phyloP scores from a whole-genome alignment of 2,329 filamentous ascomycete genomes.

The Fusarium torreyae region DNA sequence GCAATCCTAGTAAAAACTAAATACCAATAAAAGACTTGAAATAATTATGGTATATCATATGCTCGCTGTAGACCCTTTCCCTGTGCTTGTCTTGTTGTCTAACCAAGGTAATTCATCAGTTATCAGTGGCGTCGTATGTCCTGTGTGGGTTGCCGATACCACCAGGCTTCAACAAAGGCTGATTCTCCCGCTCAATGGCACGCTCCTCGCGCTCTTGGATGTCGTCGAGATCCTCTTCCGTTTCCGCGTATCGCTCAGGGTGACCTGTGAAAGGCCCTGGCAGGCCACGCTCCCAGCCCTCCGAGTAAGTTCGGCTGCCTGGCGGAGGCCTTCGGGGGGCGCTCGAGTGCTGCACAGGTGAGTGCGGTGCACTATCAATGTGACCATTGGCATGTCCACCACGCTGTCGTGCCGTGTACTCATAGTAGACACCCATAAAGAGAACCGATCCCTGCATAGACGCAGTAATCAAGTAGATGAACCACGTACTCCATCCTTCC shows the following conservation, averaged over 20 bases:
- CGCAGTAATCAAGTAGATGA: slow-evolving; percentile 90
- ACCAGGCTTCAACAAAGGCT: slow-evolving; percentile 65
- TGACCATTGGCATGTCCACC: slow-evolving; percentile 44
- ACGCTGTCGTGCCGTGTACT: slow-evolving; percentile 64
- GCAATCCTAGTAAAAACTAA: slow-evolving; percentile 31
- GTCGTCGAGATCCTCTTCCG: slow-evolving; percentile 66
- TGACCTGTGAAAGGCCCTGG: slow-evolving; percentile 68
- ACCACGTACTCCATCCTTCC: slow-evolving; percentile 95
- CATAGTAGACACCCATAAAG: slow-evolving; percentile 84
- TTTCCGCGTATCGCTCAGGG: slow-evolving; percentile 67
- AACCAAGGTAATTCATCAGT: slow-evolving; percentile 17
- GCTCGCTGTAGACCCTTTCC: slow-evolving; percentile 35
- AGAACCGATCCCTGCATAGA: slow-evolving; percentile 86
- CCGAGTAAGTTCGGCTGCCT: slow-evolving; percentile 63
- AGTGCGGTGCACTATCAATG: slow-evolving; percentile 48
- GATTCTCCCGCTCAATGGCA: slow-evolving; percentile 65
- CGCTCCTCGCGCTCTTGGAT: slow-evolving; percentile 67
- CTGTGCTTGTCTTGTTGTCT: slow-evolving; percentile 22
- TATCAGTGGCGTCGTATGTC: slow-evolving; percentile 56
- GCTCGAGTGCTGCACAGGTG: slow-evolving; percentile 49
- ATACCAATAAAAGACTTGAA: slow-evolving; percentile 27
- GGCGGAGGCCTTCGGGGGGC: slow-evolving; percentile 54
- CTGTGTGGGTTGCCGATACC: slow-evolving; percentile 64
- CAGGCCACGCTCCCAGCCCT: slow-evolving; percentile 66
- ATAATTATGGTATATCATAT: slow-evolving; percentile 44